Conservation (phyloP, 2,329 filamentous ascomycete species). For the Neonectria neomacrospora region DNA sequence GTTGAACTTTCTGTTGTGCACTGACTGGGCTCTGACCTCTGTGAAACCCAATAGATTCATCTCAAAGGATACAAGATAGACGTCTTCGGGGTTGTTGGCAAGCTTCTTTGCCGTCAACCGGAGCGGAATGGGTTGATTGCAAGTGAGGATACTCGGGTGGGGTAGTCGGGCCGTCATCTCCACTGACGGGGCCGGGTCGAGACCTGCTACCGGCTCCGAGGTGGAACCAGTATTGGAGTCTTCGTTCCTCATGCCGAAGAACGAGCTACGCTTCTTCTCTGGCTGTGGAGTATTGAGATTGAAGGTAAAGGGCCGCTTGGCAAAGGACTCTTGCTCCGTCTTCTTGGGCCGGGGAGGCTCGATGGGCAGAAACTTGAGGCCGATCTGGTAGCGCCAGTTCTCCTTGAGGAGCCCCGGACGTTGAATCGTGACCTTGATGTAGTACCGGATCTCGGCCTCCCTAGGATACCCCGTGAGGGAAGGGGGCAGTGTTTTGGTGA, state of each 20-base stretch:
- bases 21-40: conserved; percentile 79
- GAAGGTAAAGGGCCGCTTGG: conserved; percentile 75
- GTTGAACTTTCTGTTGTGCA: conserved; percentile 74
- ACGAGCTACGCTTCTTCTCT: conserved; percentile 64
- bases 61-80: conserved; percentile 83
- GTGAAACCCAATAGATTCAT: conserved; percentile 86
- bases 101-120: conserved; percentile 83
- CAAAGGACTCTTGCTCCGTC: conserved; percentile 83
- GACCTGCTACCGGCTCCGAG: conserved; percentile 45
- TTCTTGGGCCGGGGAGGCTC: conserved; percentile 81
- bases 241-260: conserved; percentile 63
- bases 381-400: conserved; percentile 76
- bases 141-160: conserved; percentile 87
- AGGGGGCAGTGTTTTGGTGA: conserved; percentile 88
- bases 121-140: conserved; percentile 85
- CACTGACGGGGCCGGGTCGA: conserved; percentile 68
- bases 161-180: conserved; percentile 84
- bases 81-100: conserved; percentile 72
- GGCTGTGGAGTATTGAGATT: conserved; percentile 52
- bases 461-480: conserved; percentile 88
- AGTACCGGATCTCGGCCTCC: conserved; percentile 92
- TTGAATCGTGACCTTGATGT: conserved; percentile 93
- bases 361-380: conserved; percentile 91
- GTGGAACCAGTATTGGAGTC: conserved; percentile 40
- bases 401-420: conserved; percentile 90